Conservation (phyloP, 805 yeast genomes). For the Suhomyces faveliae region DNA sequence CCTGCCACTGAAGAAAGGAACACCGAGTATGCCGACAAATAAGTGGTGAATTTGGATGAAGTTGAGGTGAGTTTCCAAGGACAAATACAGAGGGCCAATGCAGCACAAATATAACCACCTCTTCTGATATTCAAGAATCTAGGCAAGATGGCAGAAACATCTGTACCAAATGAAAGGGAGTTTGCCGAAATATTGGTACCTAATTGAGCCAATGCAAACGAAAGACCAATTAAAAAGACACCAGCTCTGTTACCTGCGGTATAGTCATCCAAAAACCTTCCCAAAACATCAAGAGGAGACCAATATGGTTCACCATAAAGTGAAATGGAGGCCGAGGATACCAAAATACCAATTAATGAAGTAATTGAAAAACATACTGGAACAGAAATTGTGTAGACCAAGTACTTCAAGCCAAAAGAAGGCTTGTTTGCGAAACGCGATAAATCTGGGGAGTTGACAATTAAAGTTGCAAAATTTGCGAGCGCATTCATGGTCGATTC, state of each 20-base stretch:
- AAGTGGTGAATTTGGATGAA: conserved; percentile 73
- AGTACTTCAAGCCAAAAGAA: conserved; percentile 37
- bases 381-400: conserved; percentile 55
- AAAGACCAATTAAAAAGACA: conserved; percentile 69
- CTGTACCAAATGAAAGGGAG: conserved; percentile 71
- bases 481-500: conserved; percentile 74
- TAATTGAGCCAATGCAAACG: conserved; percentile 72
- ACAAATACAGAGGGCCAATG: conserved; percentile 65
- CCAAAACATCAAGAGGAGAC: conserved; percentile 80
- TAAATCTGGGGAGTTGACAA: conserved; percentile 87
- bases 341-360: conserved; percentile 79
- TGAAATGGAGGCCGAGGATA: conserved; percentile 72
- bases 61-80: conserved; percentile 81
- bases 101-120: conserved; percentile 77
- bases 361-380: conserved; percentile 80
- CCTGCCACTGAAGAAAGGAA: conserved; percentile 85
- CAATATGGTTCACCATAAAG: conserved; percentile 71
- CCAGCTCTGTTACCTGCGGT: conserved; percentile 70
- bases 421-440: conserved; percentile 69
- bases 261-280: conserved; percentile 51
- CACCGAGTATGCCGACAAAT: conserved; percentile 76
- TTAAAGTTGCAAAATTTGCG: conserved; percentile 86
- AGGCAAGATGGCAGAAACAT: conserved; percentile 65
- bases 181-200: conserved; percentile 78
- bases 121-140: conserved; percentile 69